Percentiles rank a stretch among this genome's conserved stretches.
phyloP scores from a whole-genome alignment of 306 rosid species.

The Glycine tomentella region DNA sequence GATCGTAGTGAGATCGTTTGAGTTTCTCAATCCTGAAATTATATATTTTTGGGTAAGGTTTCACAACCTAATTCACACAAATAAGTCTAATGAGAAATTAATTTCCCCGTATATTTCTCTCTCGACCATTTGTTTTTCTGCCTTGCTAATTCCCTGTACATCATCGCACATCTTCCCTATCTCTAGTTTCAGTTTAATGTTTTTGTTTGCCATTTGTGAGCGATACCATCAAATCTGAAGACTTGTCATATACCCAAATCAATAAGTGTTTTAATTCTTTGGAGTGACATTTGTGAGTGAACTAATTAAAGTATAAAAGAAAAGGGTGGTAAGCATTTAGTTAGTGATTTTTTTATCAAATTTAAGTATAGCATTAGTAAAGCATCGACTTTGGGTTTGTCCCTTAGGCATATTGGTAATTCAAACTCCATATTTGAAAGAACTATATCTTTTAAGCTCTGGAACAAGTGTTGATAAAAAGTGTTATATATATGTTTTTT shows the following conservation, averaged over 20 bases:
- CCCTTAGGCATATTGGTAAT: slow-evolving; percentile 15
- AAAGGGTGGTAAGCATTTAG: background rate
- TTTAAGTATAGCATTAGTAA: background rate
- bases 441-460: slow-evolving; percentile 16
- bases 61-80: too few relatives aligned
- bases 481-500: background rate
- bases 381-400: background rate
- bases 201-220: too few relatives aligned
- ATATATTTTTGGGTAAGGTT: too few relatives aligned
- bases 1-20: too few relatives aligned
- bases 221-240: background rate
- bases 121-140: too few relatives aligned
- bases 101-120: too few relatives aligned
- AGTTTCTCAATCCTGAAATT: too few relatives aligned
- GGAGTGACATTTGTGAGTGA: background rate
- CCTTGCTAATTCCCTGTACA: too few relatives aligned
- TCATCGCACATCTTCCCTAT: too few relatives aligned
- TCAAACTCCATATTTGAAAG: slow-evolving; percentile 6
- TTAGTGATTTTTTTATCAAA: background rate
- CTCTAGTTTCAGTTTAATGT: too few relatives aligned
- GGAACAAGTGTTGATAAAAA: background rate
- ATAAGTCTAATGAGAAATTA: too few relatives aligned
- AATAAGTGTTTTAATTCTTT: slow-evolving; percentile 28
- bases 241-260: background rate
- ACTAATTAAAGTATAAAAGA: background rate